These are phyloP conservation scores for Alternaria sp. DNA, from an alignment of 2,329 filamentous ascomycete species.

Conservation along the genomic window DNA sequence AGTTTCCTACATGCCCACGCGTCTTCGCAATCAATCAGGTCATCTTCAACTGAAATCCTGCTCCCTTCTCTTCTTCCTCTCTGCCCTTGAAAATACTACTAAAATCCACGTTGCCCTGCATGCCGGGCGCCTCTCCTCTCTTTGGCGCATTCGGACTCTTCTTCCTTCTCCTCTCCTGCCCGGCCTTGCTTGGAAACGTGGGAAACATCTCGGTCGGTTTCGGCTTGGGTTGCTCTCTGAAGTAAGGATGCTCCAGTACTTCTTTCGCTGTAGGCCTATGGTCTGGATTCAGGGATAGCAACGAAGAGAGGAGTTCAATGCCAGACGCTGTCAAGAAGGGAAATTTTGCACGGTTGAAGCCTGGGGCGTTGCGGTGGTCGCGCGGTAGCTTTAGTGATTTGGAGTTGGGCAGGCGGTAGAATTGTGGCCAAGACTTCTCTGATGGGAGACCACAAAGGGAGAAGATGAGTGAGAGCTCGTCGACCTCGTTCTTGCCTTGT, in stretches of 20 bases:
- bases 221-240: slow-evolving; percentile 84
- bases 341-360: slow-evolving; percentile 76
- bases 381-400: slow-evolving; percentile 71
- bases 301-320: slow-evolving; percentile 67
- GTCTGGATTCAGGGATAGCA: slow-evolving; percentile 78
- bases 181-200: slow-evolving; percentile 94
- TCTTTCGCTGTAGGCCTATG: slow-evolving; percentile 73
- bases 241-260: slow-evolving; percentile 82
- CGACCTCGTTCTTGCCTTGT: slow-evolving; percentile 90
- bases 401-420: slow-evolving; percentile 86
- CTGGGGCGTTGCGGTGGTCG: slow-evolving; percentile 43
- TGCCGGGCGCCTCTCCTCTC: slow-evolving; percentile 67
- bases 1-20: neutral
- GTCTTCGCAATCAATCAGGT: slow-evolving; percentile 14
- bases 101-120: slow-evolving; percentile 53
- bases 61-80: slow-evolving; percentile 56
- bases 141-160: slow-evolving; percentile 83
- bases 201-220: slow-evolving; percentile 94
- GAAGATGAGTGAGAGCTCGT: slow-evolving; percentile 82
- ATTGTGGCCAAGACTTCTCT: slow-evolving; percentile 82
- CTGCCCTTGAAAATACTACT: slow-evolving; percentile 57
- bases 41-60: slow-evolving; percentile 53
- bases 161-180: slow-evolving; percentile 79
- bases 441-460: slow-evolving; percentile 86
- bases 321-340: slow-evolving; percentile 81